phyloP scores from a whole-genome alignment of 106 monocot genomes.

The Allium sativum region DNA sequence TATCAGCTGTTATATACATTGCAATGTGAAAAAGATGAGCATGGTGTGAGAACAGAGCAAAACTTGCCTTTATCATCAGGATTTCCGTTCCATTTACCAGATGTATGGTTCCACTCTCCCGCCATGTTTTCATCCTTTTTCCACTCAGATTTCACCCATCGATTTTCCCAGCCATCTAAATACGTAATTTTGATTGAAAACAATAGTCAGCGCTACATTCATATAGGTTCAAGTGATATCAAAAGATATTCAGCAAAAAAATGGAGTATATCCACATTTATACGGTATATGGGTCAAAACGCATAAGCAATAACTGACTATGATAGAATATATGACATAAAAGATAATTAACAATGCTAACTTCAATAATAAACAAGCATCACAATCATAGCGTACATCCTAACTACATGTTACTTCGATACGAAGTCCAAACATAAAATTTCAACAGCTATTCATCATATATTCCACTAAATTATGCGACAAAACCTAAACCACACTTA shows the following conservation, averaged over 20 bases:
- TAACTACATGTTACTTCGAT: too few species aligned
- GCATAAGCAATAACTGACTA: neutral
- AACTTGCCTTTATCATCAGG: constrained; percentile 58
- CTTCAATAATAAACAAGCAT: too few species aligned
- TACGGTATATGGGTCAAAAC: neutral
- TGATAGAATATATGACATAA: neutral
- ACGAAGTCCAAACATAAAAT: too few species aligned
- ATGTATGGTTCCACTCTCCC: constrained; percentile 79
- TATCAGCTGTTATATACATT: too few species aligned
- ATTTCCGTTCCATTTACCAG: constrained; percentile 73
- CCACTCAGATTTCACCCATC: constrained; percentile 91
- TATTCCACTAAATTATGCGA: too few species aligned
- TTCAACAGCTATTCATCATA: too few species aligned
- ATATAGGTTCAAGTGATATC: neutral
- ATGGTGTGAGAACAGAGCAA: neutral
- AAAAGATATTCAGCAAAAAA: neutral
- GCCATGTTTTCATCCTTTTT: constrained; percentile 74
- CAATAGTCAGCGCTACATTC: neutral
- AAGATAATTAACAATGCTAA: neutral
- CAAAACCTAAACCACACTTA: too few species aligned
- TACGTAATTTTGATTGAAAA: neutral
- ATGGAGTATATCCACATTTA: too few species aligned
- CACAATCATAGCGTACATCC: too few species aligned
- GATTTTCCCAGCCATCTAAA: constrained; percentile 70
- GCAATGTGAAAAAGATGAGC: too few species aligned